phyloP scores from a whole-genome alignment of 345 rosid genomes.

The Populus nigra region DNA sequence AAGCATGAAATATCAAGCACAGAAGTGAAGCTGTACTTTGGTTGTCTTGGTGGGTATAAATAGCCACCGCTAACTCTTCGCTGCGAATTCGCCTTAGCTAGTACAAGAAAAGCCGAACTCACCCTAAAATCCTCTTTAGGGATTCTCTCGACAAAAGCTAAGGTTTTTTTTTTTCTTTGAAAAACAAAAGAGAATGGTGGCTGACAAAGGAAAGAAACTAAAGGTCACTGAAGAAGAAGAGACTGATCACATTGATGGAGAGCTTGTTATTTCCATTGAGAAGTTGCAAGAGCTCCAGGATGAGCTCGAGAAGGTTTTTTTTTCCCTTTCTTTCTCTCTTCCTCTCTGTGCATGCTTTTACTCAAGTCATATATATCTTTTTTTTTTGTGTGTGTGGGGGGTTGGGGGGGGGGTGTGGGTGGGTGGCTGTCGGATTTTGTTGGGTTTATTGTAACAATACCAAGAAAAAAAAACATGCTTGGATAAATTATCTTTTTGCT shows the following conservation, averaged over 20 bases:
- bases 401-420: too few relatives aligned
- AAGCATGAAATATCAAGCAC: too few relatives aligned
- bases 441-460: neutral
- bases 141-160: constrained; percentile 6
- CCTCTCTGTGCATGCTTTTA: neutral
- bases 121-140: neutral
- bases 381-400: neutral
- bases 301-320: constrained; percentile 32
- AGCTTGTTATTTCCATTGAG: constrained; percentile 28
- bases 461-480: neutral
- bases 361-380: neutral
- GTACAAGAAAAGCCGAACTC: neutral
- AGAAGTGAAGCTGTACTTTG: too few relatives aligned
- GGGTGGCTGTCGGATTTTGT: too few relatives aligned
- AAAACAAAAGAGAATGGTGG: constrained; percentile 10
- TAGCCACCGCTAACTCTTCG: too few relatives aligned
- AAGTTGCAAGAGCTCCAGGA: constrained; percentile 40
- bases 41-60: too few relatives aligned
- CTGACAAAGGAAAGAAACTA: constrained; percentile 35
- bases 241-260: constrained; percentile 16
- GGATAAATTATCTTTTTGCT: neutral
- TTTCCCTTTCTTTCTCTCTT: neutral
- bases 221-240: constrained; percentile 26
- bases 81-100: too few relatives aligned
- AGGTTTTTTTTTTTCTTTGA: neutral